A percentile compares a stretch with the other conserved stretches of the same genome.
phyloP scores from a whole-genome alignment of 2,329 filamentous ascomycete genomes.

The Fusarium anthophilum region DNA sequence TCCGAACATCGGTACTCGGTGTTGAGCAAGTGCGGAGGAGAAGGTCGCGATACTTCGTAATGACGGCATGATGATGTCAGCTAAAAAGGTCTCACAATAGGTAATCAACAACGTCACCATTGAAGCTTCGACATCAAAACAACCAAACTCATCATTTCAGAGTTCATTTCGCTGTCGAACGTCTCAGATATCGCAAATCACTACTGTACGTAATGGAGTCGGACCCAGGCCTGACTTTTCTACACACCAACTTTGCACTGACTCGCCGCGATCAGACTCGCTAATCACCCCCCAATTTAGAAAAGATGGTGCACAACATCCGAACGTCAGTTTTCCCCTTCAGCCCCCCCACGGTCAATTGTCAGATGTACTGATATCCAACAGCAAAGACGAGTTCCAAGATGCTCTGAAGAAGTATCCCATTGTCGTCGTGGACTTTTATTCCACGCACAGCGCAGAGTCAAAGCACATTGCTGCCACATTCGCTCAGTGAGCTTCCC shows the following conservation, averaged over 20 bases:
- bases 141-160: background rate
- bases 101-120: constrained; percentile 18
- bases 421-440: constrained; percentile 27
- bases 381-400: constrained; percentile 26
- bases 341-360: rapidly evolving
- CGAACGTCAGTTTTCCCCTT: background rate
- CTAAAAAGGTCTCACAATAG: background rate
- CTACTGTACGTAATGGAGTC: background rate
- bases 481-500: constrained; percentile 13
- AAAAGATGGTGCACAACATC: constrained; percentile 33
- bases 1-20: background rate
- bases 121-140: background rate
- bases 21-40: background rate
- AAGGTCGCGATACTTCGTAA: background rate
- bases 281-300: background rate
- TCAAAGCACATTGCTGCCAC: constrained; percentile 23
- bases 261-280: background rate
- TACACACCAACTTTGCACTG: background rate
- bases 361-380: background rate
- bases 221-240: background rate
- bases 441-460: constrained; percentile 12
- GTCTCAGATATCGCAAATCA: background rate
- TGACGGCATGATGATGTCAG: constrained; percentile 36
- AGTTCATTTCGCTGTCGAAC: background rate
- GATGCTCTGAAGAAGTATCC: constrained; percentile 18